Conservation (phyloP, 306 rosid genomes). For the Castanopsis chinensis region DNA sequence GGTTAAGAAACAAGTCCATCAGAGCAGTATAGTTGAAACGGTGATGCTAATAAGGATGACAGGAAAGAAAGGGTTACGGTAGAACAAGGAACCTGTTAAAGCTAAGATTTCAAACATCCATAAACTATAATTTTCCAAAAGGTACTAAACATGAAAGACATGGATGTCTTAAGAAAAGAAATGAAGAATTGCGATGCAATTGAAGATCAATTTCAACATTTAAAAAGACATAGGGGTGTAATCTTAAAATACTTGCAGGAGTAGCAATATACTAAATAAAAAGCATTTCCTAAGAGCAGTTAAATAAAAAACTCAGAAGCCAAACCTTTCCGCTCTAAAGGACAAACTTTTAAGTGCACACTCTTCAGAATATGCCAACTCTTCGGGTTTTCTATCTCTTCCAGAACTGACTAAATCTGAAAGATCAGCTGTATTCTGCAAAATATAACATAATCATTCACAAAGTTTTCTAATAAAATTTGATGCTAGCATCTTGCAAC, state of each 20-base stretch:
- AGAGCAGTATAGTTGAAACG: background rate
- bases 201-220: background rate
- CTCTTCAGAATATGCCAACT: slow-evolving; percentile 67
- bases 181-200: background rate
- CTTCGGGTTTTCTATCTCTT: slow-evolving; percentile 79
- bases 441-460: slow-evolving; percentile 11
- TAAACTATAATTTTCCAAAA: background rate
- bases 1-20: background rate
- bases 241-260: background rate
- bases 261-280: slow-evolving; percentile 6
- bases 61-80: background rate
- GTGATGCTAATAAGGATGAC: background rate
- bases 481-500: slow-evolving; percentile 4
- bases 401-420: slow-evolving; percentile 94
- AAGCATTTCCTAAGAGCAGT: background rate
- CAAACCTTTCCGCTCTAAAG: slow-evolving; percentile 87
- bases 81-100: background rate
- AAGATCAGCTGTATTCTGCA: slow-evolving; percentile 92
- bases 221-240: background rate
- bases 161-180: background rate
- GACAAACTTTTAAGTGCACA: slow-evolving; percentile 69
- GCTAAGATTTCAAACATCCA: background rate
- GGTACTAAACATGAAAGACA: background rate
- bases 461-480: slow-evolving; percentile 26
- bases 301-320: slow-evolving; percentile 20